Conservation (phyloP, 352 stramenopile genomes). For the Phytophthora crassamura region DNA sequence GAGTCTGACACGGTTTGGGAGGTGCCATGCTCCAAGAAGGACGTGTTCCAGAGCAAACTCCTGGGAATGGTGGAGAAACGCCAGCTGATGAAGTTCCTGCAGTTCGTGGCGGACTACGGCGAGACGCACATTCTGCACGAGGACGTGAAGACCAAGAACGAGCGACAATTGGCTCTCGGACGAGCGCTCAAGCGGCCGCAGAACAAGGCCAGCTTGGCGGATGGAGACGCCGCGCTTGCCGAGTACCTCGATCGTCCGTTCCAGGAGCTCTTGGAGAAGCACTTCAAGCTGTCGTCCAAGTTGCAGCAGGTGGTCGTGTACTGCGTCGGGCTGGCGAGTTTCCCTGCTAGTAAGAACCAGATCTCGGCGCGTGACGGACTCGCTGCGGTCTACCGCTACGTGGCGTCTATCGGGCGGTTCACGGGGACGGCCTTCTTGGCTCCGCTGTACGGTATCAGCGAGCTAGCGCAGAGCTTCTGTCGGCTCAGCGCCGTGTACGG, state of each 20-base stretch:
- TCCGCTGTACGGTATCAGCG: slow-evolving; percentile 85
- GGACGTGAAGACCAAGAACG: slow-evolving; percentile 88
- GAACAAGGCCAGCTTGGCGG: slow-evolving; percentile 78
- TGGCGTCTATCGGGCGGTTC: slow-evolving; percentile 87
- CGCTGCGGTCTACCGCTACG: slow-evolving; percentile 61
- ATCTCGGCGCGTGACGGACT: slow-evolving; percentile 61
- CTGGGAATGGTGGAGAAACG: slow-evolving; percentile 89
- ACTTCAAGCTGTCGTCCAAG: slow-evolving; percentile 80
- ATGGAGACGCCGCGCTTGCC: slow-evolving; percentile 36
- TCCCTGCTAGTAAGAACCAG: slow-evolving; percentile 52
- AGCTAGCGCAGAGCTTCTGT: slow-evolving; percentile 91
- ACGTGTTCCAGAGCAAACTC: slow-evolving; percentile 89
- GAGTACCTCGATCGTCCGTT: slow-evolving; percentile 71
- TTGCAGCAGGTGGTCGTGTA: slow-evolving; percentile 89
- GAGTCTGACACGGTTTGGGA: slow-evolving; percentile 63
- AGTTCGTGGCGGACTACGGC: slow-evolving; percentile 89
- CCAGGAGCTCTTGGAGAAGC: slow-evolving; percentile 63
- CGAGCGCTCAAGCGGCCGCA: slow-evolving; percentile 85
- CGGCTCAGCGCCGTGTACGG: slow-evolving; percentile 87
- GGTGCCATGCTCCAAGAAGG: slow-evolving; percentile 91
- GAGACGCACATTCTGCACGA: slow-evolving; percentile 75
- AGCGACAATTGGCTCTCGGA: slow-evolving; percentile 77
- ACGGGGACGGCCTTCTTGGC: slow-evolving; percentile 85
- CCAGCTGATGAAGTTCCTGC: slow-evolving; percentile 91
- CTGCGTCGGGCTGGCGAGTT: slow-evolving; percentile 81